These are phyloP conservation scores for Oryza glumipatula DNA, from an alignment of 176 grass and related monocot genomes.

Conservation along the genomic window DNA sequence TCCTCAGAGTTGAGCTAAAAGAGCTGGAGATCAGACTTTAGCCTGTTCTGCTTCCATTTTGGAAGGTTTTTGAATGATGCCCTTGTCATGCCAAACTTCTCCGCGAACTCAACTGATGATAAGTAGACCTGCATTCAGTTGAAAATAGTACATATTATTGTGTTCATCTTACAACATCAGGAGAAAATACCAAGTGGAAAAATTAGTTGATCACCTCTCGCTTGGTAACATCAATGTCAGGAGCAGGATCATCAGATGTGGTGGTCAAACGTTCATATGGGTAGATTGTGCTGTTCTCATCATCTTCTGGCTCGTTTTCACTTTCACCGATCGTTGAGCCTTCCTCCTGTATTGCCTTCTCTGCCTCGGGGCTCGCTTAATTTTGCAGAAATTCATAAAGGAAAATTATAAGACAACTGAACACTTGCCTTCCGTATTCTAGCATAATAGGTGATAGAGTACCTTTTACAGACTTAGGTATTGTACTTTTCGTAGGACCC, in stretches of 20 bases:
- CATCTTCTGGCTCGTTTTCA: conserved; percentile 55
- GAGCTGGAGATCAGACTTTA: conserved; percentile 69
- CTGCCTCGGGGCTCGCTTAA: conserved; percentile 42
- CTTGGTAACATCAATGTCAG: conserved; percentile 77
- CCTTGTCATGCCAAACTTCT: conserved; percentile 72
- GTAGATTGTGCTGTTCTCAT: conserved; percentile 51
- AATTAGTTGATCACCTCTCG: conserved; percentile 62
- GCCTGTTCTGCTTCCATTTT: conserved; percentile 92
- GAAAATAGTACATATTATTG: conserved; percentile 22
- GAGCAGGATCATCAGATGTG: conserved; percentile 55
- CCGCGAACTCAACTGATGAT: conserved; percentile 68
- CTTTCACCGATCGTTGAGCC: background rate
- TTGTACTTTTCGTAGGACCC: conserved; percentile 58
- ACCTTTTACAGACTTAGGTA: conserved; percentile 90
- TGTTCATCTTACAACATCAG: background rate
- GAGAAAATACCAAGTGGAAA: background rate
- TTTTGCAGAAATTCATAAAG: conserved; percentile 22
- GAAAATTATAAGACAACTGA: background rate
- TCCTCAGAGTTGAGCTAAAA: conserved; percentile 52
- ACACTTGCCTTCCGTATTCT: background rate
- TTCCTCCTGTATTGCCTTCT: conserved; percentile 55
- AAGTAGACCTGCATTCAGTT: conserved; percentile 63
- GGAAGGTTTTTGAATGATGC: conserved; percentile 73
- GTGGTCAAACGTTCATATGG: conserved; percentile 75
- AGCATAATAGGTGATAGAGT: conserved; percentile 8